Evolutionary conservation across 805 yeast species (phyloP), one percentile per base, ranked within the genome.

Genomic region (Metahyphopichia silvanorum): DNA sequence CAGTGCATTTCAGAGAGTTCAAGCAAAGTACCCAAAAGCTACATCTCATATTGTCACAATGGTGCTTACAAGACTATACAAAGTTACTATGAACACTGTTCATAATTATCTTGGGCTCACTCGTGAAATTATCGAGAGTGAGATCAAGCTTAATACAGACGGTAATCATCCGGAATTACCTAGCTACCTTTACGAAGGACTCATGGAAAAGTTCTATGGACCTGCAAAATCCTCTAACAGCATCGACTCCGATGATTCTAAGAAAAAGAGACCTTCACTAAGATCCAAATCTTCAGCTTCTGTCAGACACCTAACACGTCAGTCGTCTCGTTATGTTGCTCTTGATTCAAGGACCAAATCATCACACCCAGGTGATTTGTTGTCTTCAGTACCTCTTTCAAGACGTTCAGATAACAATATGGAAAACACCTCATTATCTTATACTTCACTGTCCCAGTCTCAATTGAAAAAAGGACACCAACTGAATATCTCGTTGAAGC

Each of bases 21-120:
- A 84, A 5, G 53, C 65, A 19, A 84, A 79, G 46, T 86, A 80
- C 51, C 98, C 98, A 5, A 77, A 84, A 41, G 86, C 96, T 1
- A 82, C 96, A 0, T 86, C 96, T 0, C 96, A 89, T 55, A 89
- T 93, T 19, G 91, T 91, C 10, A 96, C 94, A 47, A 88, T 91
- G 77, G 86, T 91, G 16, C 62, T 91, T 35, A 82, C 95, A 1
- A 74, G 95, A 40, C 69, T 93, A 33, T 86, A 87, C 53, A 76
- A 94, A 44, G 96, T 93, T 6, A 91, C 98, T 0, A 79, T 91
- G 57, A 89, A 86, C 50, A 86, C 97, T 0, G 86, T 93, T 7
- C 93, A 89, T 53, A 74, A 77, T 40, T 93, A 91, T 54, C 65
- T 91, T 30, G 96, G 95, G 0, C 60, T 91, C 15, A 87, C 97